Conservation (phyloP, 2,329 filamentous ascomycete species). For the Paracorniculantispora psalliotae region DNA sequence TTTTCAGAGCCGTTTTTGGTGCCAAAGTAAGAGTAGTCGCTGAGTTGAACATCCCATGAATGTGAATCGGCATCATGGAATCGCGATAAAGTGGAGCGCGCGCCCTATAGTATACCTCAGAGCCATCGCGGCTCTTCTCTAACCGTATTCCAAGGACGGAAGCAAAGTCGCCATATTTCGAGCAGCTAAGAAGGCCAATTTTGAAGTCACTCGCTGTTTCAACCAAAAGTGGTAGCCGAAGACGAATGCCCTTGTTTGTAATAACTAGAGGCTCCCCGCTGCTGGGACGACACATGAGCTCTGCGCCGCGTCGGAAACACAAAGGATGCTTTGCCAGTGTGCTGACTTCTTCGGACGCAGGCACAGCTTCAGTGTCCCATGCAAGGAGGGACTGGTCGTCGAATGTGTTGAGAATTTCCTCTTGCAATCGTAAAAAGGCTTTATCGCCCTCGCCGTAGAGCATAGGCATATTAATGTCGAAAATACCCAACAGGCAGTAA, state of each 20-base stretch:
- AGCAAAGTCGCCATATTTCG: neutral
- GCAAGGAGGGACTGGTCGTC: conserved; percentile 14
- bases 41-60: neutral
- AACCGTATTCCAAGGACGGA: neutral
- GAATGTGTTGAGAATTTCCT: conserved; percentile 13
- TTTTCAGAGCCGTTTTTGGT: neutral
- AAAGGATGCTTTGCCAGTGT: neutral
- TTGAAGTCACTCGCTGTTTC: neutral
- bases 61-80: neutral
- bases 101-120: neutral
- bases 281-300: neutral
- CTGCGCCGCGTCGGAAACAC: neutral
- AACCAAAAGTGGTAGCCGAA: neutral
- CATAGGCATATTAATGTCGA: conserved; percentile 25
- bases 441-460: conserved; percentile 22
- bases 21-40: neutral
- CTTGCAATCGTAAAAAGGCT: conserved; percentile 17
- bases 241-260: neutral
- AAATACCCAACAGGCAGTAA: conserved; percentile 24
- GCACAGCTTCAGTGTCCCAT: conserved; percentile 1
- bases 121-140: neutral
- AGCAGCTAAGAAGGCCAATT: neutral
- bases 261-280: neutral
- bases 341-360: neutral
- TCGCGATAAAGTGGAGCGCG: neutral